A percentile compares a stretch with the other conserved stretches of the same genome.
Conservation (phyloP, 345 rosid species). For the Eutrema japonicum region DNA sequence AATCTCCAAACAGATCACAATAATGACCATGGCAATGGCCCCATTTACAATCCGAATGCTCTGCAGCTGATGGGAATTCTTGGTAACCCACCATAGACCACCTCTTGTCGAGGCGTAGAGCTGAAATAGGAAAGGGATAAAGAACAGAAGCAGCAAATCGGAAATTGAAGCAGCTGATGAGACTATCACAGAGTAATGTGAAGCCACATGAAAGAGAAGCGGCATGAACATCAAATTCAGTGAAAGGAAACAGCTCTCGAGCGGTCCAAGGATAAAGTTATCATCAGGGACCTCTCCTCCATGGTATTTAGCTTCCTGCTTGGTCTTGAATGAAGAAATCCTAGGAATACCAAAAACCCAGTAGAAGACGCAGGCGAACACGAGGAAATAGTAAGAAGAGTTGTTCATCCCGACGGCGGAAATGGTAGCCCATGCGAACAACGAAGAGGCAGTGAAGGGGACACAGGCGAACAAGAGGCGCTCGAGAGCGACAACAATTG, state of each 20-base stretch:
- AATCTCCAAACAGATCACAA: slow-evolving; percentile 88
- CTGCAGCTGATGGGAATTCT: slow-evolving; percentile 67
- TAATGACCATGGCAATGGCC: slow-evolving; percentile 79
- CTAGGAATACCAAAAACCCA: slow-evolving; percentile 89
- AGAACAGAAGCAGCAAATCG: slow-evolving; percentile 85
- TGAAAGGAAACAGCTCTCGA: slow-evolving; percentile 84
- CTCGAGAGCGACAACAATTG: slow-evolving; percentile 86
- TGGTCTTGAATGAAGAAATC: slow-evolving; percentile 81
- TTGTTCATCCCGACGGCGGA: slow-evolving; percentile 90
- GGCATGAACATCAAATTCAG: slow-evolving; percentile 84
- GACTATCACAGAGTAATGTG: slow-evolving; percentile 79
- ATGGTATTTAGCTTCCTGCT: slow-evolving; percentile 82
- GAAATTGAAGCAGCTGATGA: slow-evolving; percentile 70
- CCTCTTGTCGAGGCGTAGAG: slow-evolving; percentile 93
- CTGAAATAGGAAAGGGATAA: slow-evolving; percentile 85
- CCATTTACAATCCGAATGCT: slow-evolving; percentile 88
- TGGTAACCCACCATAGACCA: slow-evolving; percentile 95
- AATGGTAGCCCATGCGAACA: slow-evolving; percentile 95
- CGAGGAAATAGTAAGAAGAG: slow-evolving; percentile 81
- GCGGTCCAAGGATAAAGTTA: slow-evolving; percentile 69
- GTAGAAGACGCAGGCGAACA: slow-evolving; percentile 83
- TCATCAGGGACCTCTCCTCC: slow-evolving; percentile 96
- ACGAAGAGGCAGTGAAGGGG: slow-evolving; percentile 74
- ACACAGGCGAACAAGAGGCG: slow-evolving; percentile 85
- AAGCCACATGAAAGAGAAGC: slow-evolving; percentile 77